Base-by-base conservation (phyloP, 2,329 filamentous ascomycete genomes). In the Fusarium sp. region DNA sequence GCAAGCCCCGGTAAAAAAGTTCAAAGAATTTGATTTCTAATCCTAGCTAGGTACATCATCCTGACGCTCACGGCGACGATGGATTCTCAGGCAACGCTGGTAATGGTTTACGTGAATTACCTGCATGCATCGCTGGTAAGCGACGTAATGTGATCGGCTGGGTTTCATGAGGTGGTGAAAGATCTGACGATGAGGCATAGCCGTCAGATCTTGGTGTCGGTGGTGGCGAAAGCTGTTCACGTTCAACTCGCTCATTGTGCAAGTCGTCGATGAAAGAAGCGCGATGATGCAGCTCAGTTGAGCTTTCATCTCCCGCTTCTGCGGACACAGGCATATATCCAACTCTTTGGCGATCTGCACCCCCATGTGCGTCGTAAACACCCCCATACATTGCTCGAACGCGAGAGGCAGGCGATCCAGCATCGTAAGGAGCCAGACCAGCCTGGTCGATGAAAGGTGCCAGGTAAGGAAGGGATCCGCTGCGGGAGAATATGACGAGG, bases 401-500 rank as follows among this genome's bases (percentile, higher is more conserved):
- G 28, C 64, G 67, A n/a, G 51, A 49, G 14, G 49, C 32, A 6
- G 71, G 60, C 6, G 75, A 66, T 20, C 64, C 33, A 20, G 62
- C 58, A 7, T 71, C 63, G 46, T 73, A 77, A 7, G 69, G 56
- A 28, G 71, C 47, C 2, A 65, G 52, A 17, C 57, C 62, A 17
- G 56, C 45, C 46, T 78, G 76, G 15, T 79, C 78, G 7, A 72
- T 61, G 5, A 76, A 56, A 7, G 77, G 72, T 0, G 71, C 71
- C 11, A 79, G 61, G 40, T 78, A 78, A 2, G 78, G 75, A 4
- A 79, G 70, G 19, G 80, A 78, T 6, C 83, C 79, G 17, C 85
- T 83, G 24, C 87, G 81, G 14, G 87, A 89, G 76, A 98, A 97
- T 37, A 98, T 90, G 22, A 97, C 92, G 2, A 99, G 85, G 1